Conservation (phyloP, 1,284 basidiomycete species). For the Moesziomyces sp. region DNA sequence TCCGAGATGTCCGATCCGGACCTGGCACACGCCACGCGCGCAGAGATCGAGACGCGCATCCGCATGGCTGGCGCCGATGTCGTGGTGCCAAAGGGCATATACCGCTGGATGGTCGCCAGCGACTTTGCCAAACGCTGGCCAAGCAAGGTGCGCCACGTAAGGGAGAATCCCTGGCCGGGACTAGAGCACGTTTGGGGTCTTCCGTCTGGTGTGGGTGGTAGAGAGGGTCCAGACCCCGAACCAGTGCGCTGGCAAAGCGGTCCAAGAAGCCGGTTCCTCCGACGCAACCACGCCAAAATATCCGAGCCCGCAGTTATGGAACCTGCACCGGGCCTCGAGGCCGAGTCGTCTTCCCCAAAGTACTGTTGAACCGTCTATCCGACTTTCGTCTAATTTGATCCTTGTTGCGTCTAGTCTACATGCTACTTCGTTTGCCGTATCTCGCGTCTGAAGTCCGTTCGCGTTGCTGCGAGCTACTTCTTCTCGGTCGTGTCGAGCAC, state of each 20-base stretch:
- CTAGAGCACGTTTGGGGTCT: slow-evolving; percentile 29
- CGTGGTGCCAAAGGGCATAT: slow-evolving; percentile 26
- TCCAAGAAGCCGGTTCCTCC: slow-evolving; percentile 24
- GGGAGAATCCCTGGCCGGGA: slow-evolving; percentile 35
- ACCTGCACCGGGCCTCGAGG: no score
- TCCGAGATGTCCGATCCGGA: slow-evolving; percentile 35
- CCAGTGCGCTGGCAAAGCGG: slow-evolving; percentile 38
- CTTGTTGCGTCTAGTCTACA: no score
- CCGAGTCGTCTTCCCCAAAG: no score
- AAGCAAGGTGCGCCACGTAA: slow-evolving; percentile 23
- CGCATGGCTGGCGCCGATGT: slow-evolving; percentile 17
- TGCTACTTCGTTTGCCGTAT: no score
- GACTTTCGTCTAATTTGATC: no score
- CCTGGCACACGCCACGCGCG: slow-evolving; percentile 12
- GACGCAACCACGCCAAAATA: slow-evolving; percentile 8
- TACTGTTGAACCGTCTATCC: no score
- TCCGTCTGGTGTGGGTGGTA: slow-evolving; percentile 3
- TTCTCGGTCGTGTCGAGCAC: slow-evolving; percentile 59
- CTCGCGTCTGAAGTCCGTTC: no score
- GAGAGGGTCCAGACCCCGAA: not conserved
- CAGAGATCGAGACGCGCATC: slow-evolving; percentile 23
- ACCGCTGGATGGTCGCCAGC: slow-evolving; percentile 37
- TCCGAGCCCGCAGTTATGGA: not conserved
- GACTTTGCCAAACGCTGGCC: slow-evolving; percentile 39
- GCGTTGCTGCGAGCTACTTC: slow-evolving; percentile 19